phyloP scores from a whole-genome alignment of 345 rosid species.

The Brassica rapa region DNA sequence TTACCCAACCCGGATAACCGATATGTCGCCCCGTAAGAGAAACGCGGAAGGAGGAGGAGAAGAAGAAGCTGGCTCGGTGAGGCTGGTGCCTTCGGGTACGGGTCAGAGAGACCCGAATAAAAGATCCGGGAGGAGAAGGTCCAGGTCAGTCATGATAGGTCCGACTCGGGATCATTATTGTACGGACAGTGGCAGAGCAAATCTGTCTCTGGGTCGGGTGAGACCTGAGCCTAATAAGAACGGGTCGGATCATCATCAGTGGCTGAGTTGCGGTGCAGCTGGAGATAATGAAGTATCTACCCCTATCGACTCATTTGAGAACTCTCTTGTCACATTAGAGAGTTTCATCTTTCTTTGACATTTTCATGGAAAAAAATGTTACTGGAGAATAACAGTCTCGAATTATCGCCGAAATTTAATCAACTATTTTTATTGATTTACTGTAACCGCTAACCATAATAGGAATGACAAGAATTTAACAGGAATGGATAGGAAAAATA shows the following conservation, averaged over 20 bases:
- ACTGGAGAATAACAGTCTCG: background rate
- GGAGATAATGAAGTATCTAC: background rate
- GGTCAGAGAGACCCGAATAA: background rate
- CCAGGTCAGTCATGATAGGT: background rate
- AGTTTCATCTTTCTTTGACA: background rate
- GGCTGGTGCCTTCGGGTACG: background rate
- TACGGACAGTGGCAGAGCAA: background rate
- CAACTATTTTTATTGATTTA: background rate
- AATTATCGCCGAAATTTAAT: background rate
- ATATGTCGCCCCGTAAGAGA: background rate
- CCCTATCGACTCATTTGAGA: background rate
- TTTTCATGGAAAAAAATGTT: background rate
- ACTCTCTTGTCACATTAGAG: background rate
- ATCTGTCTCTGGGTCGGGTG: background rate
- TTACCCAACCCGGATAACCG: background rate
- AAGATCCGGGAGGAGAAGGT: background rate
- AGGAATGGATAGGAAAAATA: too few species aligned
- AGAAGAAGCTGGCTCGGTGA: background rate
- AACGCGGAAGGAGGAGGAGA: background rate
- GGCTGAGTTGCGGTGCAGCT: background rate
- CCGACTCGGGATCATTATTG: background rate
- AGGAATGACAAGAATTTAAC: too few species aligned
- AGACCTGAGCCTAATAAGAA: background rate
- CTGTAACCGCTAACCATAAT: too few species aligned
- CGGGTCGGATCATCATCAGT: background rate